A percentile compares a stretch with the other conserved stretches of the same genome.
Evolutionary conservation across 345 rosid species (phyloP).

Genomic region (Ricinus communis): DNA sequence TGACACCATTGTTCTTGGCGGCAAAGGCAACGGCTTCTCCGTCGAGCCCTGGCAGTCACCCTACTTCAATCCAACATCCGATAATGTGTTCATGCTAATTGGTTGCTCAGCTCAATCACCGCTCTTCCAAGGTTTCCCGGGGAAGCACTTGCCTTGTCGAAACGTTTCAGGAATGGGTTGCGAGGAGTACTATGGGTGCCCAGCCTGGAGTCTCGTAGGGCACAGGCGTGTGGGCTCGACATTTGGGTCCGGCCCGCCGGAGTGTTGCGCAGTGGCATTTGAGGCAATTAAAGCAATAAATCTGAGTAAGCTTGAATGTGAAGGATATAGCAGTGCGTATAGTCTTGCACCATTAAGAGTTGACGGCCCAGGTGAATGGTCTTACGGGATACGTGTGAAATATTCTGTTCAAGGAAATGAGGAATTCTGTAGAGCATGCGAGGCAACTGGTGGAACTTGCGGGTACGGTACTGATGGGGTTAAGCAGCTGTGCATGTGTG

Average conservation of each 20-base stretch:
- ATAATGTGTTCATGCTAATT: constrained; percentile 83
- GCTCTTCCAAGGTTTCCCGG: constrained; percentile 83
- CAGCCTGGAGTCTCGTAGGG: constrained; percentile 64
- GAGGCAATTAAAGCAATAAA: constrained; percentile 76
- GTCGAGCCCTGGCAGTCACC: constrained; percentile 75
- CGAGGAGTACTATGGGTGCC: constrained; percentile 74
- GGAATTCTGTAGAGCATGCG: constrained; percentile 73
- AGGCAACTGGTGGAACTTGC: constrained; percentile 82
- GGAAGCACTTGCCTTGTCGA: constrained; percentile 71
- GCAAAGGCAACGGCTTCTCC: constrained; percentile 79
- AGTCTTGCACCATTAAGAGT: constrained; percentile 64
- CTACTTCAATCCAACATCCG: constrained; percentile 63
- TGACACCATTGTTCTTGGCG: constrained; percentile 59
- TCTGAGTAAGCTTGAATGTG: constrained; percentile 61
- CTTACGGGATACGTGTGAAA: constrained; percentile 74
- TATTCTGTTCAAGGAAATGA: constrained; percentile 72
- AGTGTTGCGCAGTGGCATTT: constrained; percentile 75
- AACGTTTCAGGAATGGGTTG: constrained; percentile 95
- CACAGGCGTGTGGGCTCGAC: constrained; percentile 30
- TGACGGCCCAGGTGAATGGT: constrained; percentile 56
- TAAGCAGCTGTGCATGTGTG: constrained; percentile 74
- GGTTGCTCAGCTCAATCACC: constrained; percentile 82
- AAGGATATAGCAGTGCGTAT: constrained; percentile 85
- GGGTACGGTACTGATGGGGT: constrained; percentile 65
- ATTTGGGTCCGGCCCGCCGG: constrained; percentile 62